Evolutionary conservation across 106 monocot species (phyloP), one percentile per base, ranked within the genome.

Genomic region (Posidonia australis): DNA sequence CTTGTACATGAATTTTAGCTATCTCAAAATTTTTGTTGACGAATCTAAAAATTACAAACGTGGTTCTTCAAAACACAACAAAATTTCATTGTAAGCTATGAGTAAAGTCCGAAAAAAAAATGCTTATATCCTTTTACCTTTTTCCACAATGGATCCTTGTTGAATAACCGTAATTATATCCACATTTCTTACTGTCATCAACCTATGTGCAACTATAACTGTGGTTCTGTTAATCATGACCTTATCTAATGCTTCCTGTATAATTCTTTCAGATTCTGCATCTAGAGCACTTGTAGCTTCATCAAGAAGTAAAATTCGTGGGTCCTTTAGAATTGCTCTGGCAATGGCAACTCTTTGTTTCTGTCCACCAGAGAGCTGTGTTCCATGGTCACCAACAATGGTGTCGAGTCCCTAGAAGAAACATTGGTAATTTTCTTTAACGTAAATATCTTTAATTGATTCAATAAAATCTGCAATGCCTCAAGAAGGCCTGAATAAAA

Each of bases 271-370:
- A 31, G 82, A 82, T 22, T 78, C 75, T 12, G 70, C 56, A 67
- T 82, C 78, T 17, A 82, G 67, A 43, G 83, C 83, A 20, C 83
- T 83, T n/a, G 83, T 79, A 21, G 83, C 83, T 69, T 83, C 83
- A 48, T 83, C 83, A 26, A 83, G 65, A 28, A 83, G 78, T 54
- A 83, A 66, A 57, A 83, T 83, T 13, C 68, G 54, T 27, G 83
- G 83, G 46, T 79, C 76, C 64, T 79, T 83, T 12, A 83, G 69
- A 46, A 83, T 78, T 42, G 83, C 79, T 55, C 83, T 75, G 3
- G 83, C 83, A 48, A 83, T 83, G 14, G 83, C 83, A 47, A 83
- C 46, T 44, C 83, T 72, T 72, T 83, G 83, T 69, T 83, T 83
- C 51, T 83, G 83, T 18, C 83, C 83, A 4, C 83, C 83, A 14